Conservation (phyloP, 345 rosid species). For the Corchorus olitorius region DNA sequence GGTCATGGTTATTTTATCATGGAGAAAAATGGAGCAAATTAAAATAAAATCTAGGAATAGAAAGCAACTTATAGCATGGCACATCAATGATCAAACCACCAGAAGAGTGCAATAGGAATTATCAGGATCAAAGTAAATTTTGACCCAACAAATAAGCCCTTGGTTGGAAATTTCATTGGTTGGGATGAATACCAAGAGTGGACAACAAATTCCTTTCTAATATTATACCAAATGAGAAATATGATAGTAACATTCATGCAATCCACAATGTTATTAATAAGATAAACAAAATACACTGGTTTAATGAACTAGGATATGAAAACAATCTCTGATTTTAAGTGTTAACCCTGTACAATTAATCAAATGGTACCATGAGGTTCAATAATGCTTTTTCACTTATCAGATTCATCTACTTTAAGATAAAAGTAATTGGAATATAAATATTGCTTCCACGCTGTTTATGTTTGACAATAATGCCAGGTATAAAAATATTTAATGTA, state of each 20-base stretch:
- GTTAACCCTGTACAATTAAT: constrained; percentile 6
- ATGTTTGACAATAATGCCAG: background rate
- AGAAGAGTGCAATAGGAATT: background rate
- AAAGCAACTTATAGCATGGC: background rate
- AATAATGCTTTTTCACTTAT: background rate
- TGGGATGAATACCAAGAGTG: background rate
- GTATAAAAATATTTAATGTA: background rate
- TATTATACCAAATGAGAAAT: background rate
- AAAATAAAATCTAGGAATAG: constrained; percentile 21
- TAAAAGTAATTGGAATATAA: background rate
- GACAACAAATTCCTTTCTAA: background rate
- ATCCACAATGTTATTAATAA: background rate
- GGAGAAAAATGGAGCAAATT: constrained; percentile 16
- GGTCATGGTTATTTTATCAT: constrained; percentile 25
- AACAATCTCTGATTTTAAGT: constrained; percentile 1
- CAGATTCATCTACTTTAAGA: background rate
- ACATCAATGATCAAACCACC: background rate
- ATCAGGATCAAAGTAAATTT: background rate
- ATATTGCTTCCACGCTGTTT: background rate
- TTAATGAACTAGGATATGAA: background rate
- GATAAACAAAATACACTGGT: background rate
- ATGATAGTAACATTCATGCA: background rate
- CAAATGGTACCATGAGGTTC: background rate
- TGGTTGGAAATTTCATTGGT: background rate
- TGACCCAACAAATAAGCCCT: background rate